Conservation (phyloP, 768 basidiomycete species). For the Amanita jacksonii region DNA sequence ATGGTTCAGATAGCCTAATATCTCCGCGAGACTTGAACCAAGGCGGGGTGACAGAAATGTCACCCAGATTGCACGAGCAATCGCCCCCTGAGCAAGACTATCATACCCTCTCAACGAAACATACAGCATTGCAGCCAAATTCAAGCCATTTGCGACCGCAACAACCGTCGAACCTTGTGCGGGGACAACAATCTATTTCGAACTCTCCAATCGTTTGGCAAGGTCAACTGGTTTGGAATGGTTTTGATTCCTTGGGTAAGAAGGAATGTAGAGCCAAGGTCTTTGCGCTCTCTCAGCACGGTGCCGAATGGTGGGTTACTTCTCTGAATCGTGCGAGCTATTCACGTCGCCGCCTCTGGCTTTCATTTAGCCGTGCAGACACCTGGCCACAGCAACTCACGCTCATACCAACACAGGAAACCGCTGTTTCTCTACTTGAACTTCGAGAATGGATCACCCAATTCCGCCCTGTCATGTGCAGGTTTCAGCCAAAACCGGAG, state of each 20-base stretch:
- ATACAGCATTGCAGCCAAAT: neutral
- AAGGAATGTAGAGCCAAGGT: conserved; percentile 37
- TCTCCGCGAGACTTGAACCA: no score
- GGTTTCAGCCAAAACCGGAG: conserved; percentile 23
- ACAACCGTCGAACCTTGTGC: conserved; percentile 13
- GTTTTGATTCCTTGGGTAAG: conserved; percentile 22
- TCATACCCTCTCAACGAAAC: no score
- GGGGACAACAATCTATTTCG: conserved; percentile 12
- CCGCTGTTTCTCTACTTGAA: conserved; percentile 27
- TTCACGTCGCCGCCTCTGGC: conserved; percentile 1
- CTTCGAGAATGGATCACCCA: conserved; percentile 40
- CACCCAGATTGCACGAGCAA: no score
- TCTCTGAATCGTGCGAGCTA: neutral
- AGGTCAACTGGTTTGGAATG: conserved; percentile 38
- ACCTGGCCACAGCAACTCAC: conserved; percentile 43
- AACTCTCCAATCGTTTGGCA: conserved; percentile 29
- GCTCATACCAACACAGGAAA: conserved; percentile 32
- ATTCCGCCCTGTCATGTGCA: conserved; percentile 30
- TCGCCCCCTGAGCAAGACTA: conserved; percentile 37
- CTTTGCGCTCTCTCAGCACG: conserved; percentile 19
- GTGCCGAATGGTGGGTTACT: conserved; percentile 24
- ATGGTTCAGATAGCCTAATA: neutral
- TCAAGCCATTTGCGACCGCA: conserved; percentile 1
- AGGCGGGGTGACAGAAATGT: neutral
- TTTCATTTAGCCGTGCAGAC: conserved; percentile 31